Evolutionary conservation across 1,139 yeast species (phyloP), one percentile per base, ranked within the genome.

Genomic region (Yamadazyma dendronema): DNA sequence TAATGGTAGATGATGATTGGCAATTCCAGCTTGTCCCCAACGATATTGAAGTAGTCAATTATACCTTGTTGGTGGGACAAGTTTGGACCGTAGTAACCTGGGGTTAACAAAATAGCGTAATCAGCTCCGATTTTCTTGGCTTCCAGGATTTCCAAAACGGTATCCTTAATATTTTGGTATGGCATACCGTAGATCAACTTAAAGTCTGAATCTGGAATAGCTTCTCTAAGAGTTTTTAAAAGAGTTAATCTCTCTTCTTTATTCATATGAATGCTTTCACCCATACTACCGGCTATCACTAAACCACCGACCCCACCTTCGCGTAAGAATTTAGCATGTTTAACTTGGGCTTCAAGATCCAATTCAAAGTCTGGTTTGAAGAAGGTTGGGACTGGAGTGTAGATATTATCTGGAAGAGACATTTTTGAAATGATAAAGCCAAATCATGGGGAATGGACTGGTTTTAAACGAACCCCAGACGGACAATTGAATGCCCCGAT

Each of bases 311-410:
- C 63, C 2, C 79, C 80, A 35, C 55, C 56, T 17, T 59, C 49
- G 36, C 69, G 58, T 31, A 75, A 58, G 46, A 49, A 57, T 33
- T 60, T 56, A 12, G 75, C 67, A 48, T 74, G 79, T 33, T 59
- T 49, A 35, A 67, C 56, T 47, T 71, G 76, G 15, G 77, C 52
- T 4, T 64, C 74, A 22, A 57, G 48, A 44, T 74, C 80, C 13
- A 74, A 57, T 9, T 64, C 56, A 43, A 50, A 56, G 25, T 54
- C 61, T 38, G 59, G 30, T 38, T 65, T 61, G 70, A 70, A 73
- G 54, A 73, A 74, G 7, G 80, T 74, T 37, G 77, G 69, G 3
- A 65, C 59, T 28, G 78, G 78, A 13, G 75, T 67, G 51, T 72
- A 72, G 28, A 73, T 66, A 28, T 76, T 77, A 36, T 50, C 49